These are phyloP conservation scores for Pythium insidiosum DNA, from an alignment of 352 stramenopile genomes.

Conservation along the genomic window DNA sequence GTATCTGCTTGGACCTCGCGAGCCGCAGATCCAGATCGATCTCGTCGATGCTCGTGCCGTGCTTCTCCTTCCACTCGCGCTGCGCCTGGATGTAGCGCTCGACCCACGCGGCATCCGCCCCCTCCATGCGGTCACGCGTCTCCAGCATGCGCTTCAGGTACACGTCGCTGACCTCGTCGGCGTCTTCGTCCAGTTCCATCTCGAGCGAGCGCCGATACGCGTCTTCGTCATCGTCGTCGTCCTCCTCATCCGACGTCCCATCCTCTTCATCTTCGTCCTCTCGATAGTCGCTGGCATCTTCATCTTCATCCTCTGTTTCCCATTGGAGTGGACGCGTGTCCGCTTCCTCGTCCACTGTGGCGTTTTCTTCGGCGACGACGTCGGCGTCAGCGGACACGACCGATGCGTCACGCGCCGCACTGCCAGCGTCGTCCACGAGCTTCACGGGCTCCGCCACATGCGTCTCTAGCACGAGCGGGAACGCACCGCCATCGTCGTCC, in stretches of 20 bases:
- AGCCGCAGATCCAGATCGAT: constrained; percentile 16
- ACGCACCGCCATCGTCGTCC: background rate
- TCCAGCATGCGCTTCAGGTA: constrained; percentile 23
- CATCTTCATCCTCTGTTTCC: constrained; percentile 1
- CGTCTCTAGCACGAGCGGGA: background rate
- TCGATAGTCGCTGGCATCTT: constrained; percentile 13
- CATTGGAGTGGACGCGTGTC: too few species aligned
- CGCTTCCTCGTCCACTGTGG: background rate
- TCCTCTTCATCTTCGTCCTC: constrained; percentile 1
- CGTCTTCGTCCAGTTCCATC: constrained; percentile 11
- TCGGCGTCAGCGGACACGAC: background rate
- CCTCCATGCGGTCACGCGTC: constrained; percentile 8
- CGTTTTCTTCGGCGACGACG: background rate
- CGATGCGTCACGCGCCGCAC: background rate
- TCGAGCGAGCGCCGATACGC: constrained; percentile 8
- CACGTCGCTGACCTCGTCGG: constrained; percentile 15
- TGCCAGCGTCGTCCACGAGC: background rate
- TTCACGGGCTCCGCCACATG: background rate
- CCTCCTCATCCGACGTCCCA: background rate
- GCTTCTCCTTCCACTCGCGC: constrained; percentile 19
- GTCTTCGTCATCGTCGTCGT: constrained; percentile 7
- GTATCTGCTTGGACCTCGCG: background rate
- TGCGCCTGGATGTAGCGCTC: constrained; percentile 20
- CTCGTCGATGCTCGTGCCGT: constrained; percentile 25
- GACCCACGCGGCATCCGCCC: constrained; percentile 21